Evolutionary conservation across 1,284 basidiomycete genomes (phyloP).

Genomic region (Psilocybe mexicana): DNA sequence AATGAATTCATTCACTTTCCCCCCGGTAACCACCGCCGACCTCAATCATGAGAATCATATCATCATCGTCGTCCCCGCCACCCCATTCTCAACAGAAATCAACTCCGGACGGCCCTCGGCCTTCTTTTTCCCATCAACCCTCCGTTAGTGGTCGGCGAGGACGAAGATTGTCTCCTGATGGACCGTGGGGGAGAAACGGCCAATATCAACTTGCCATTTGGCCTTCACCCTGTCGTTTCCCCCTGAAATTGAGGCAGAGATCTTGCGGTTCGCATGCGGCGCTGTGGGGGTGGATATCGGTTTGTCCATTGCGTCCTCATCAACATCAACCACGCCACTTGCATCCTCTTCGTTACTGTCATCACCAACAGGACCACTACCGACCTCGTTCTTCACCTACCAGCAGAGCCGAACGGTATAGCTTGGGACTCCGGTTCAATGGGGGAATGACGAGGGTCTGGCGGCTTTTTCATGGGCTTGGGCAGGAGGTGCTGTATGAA

Average conservation of each 20-base stretch:
- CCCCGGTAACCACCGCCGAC: too few species aligned
- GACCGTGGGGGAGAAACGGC: not conserved
- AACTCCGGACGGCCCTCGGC: too few species aligned
- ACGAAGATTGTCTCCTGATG: not conserved
- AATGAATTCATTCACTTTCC: too few species aligned
- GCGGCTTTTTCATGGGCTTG: slow-evolving; percentile 52
- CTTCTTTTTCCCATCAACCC: too few species aligned
- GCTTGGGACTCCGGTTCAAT: slow-evolving; percentile 48
- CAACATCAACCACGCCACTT: not conserved
- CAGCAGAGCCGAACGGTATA: slow-evolving; percentile 46
- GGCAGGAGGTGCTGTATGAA: slow-evolving; percentile 59
- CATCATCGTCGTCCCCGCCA: too few species aligned
- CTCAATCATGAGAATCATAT: too few species aligned
- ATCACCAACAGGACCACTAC: not conserved
- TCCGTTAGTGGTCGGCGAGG: not conserved
- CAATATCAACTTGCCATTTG: not conserved
- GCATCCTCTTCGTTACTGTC: too few species aligned
- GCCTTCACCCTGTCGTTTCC: slow-evolving; percentile 45
- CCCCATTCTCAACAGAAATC: too few species aligned
- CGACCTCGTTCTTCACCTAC: slow-evolving; percentile 47
- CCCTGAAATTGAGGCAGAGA: slow-evolving; percentile 59
- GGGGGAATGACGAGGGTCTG: slow-evolving; percentile 53
- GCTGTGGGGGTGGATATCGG: slow-evolving; percentile 21
- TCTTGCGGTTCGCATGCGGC: slow-evolving; percentile 48
- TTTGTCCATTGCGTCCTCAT: not conserved